A percentile compares a stretch with the other conserved stretches of the same genome.
phyloP scores from a whole-genome alignment of 164 flowering plant species.

The Magnolia officinalis region DNA sequence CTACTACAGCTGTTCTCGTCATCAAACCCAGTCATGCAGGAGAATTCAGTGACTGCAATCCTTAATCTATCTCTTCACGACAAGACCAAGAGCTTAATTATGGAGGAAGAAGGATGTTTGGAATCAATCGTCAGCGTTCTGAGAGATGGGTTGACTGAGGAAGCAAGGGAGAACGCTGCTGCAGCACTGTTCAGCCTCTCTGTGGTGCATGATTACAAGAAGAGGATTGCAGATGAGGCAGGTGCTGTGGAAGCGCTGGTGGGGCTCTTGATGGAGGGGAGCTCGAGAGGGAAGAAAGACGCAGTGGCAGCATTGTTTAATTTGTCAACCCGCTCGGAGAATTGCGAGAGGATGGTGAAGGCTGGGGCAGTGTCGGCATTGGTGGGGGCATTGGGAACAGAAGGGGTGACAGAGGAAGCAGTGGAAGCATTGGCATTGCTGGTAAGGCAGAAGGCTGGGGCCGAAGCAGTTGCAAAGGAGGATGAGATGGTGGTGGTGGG shows the following conservation, averaged over 20 bases:
- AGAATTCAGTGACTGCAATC: slow-evolving; percentile 92
- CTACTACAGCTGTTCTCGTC: slow-evolving; percentile 60
- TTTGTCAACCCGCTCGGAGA: slow-evolving; percentile 70
- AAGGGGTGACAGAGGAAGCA: slow-evolving; percentile 89
- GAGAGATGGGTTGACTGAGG: slow-evolving; percentile 60
- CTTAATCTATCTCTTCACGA: slow-evolving; percentile 85
- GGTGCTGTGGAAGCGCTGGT: slow-evolving; percentile 80
- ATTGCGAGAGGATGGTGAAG: slow-evolving; percentile 58
- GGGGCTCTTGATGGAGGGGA: slow-evolving; percentile 52
- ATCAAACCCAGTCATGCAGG: slow-evolving; percentile 61
- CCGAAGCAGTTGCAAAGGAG: slow-evolving; percentile 65
- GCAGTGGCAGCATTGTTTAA: slow-evolving; percentile 92
- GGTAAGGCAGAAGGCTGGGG: slow-evolving; percentile 71
- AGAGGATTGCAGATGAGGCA: slow-evolving; percentile 58
- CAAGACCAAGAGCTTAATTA: slow-evolving; percentile 68
- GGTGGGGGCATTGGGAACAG: slow-evolving; percentile 56
- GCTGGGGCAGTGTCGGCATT: slow-evolving; percentile 68
- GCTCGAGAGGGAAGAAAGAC: slow-evolving; percentile 74
- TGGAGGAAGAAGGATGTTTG: slow-evolving; percentile 78
- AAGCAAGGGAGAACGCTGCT: slow-evolving; percentile 94
- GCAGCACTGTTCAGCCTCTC: slow-evolving; percentile 95
- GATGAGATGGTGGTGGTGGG: slow-evolving; percentile 57
- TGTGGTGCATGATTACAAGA: slow-evolving; percentile 82
- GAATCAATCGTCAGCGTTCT: slow-evolving; percentile 64
- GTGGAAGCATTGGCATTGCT: slow-evolving; percentile 81